Evolutionary conservation across 1,139 yeast genomes (phyloP).

Genomic region (Sporopachydermia cereana): DNA sequence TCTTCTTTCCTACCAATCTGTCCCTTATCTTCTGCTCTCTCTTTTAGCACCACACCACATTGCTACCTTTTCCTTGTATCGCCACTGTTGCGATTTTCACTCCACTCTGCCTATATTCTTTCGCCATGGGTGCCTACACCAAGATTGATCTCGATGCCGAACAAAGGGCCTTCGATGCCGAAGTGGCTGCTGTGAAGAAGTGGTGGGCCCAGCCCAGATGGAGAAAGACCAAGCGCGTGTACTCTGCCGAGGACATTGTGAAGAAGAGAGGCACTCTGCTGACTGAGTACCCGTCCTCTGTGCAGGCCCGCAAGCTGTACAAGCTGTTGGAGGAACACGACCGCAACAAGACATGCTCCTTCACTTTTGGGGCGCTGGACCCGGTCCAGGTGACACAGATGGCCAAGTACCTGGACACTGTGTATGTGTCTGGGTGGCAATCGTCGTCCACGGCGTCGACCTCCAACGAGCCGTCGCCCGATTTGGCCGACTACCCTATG

Average conservation of each 20-base stretch:
- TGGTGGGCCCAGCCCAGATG: constrained; percentile 97
- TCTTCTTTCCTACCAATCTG: too few species aligned
- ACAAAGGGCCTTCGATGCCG: constrained; percentile 52
- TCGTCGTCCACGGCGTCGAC: constrained; percentile 96
- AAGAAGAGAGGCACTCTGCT: constrained; percentile 71
- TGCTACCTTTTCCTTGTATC: too few species aligned
- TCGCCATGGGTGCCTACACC: constrained; percentile 28
- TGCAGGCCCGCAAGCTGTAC: constrained; percentile 76
- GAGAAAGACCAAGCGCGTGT: constrained; percentile 79
- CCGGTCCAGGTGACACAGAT: constrained; percentile 94
- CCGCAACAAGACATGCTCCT: constrained; percentile 61
- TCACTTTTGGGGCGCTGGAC: constrained; percentile 93
- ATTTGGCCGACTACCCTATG: constrained; percentile 96
- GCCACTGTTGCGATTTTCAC: too few species aligned
- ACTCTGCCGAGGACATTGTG: constrained; percentile 83
- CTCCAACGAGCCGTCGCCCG: constrained; percentile 95
- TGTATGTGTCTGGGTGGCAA: constrained; percentile 98
- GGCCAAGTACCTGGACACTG: constrained; percentile 88
- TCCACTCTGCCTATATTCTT: too few species aligned
- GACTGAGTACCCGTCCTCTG: constrained; percentile 61
- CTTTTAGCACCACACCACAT: too few species aligned
- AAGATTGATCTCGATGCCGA: constrained; percentile 47
- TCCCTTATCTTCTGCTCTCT: too few species aligned
- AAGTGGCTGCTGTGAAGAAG: constrained; percentile 58
- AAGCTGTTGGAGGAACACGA: constrained; percentile 60